A percentile compares a stretch with the other conserved stretches of the same genome.
Conservation (phyloP, 306 rosid species). For the Cajanus cajan region DNA sequence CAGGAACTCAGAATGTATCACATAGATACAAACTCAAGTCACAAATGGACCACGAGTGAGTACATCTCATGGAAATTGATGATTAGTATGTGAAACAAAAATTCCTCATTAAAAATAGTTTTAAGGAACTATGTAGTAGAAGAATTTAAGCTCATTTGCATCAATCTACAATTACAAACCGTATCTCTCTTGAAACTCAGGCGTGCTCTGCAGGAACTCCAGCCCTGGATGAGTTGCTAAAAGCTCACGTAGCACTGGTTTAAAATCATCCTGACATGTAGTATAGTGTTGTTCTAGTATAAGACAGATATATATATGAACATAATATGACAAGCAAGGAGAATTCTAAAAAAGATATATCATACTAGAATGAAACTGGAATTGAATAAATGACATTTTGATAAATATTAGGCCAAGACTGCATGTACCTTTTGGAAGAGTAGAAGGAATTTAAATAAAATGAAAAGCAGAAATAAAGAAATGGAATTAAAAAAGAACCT, state of each 20-base stretch:
- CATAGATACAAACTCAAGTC: not conserved
- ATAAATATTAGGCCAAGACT: slow-evolving; percentile 2
- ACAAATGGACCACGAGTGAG: not conserved
- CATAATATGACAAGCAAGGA: slow-evolving; percentile 16
- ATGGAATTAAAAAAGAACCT: slow-evolving; percentile 54
- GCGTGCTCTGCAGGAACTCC: slow-evolving; percentile 95
- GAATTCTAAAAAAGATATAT: not conserved
- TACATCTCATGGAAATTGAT: slow-evolving; percentile 2
- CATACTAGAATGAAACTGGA: not conserved
- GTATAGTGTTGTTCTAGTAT: slow-evolving; percentile 29
- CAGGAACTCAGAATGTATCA: slow-evolving; percentile 7
- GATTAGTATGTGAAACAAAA: not conserved
- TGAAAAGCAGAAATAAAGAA: slow-evolving; percentile 13
- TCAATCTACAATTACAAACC: slow-evolving; percentile 59
- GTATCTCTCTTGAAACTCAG: slow-evolving; percentile 99
- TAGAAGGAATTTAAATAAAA: slow-evolving; percentile 7
- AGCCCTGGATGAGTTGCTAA: slow-evolving; percentile 94
- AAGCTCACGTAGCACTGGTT: slow-evolving; percentile 89
- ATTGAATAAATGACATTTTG: slow-evolving; percentile 13
- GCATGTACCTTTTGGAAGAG: slow-evolving; percentile 1
- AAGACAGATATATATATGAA: slow-evolving; percentile 7
- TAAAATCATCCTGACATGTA: slow-evolving; percentile 83
- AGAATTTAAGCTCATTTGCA: slow-evolving; percentile 21
- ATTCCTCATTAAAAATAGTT: not conserved
- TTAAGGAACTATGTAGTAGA: slow-evolving; percentile 16